phyloP scores from a whole-genome alignment of 2,329 filamentous ascomycete genomes.

The Talaromyces sp. region DNA sequence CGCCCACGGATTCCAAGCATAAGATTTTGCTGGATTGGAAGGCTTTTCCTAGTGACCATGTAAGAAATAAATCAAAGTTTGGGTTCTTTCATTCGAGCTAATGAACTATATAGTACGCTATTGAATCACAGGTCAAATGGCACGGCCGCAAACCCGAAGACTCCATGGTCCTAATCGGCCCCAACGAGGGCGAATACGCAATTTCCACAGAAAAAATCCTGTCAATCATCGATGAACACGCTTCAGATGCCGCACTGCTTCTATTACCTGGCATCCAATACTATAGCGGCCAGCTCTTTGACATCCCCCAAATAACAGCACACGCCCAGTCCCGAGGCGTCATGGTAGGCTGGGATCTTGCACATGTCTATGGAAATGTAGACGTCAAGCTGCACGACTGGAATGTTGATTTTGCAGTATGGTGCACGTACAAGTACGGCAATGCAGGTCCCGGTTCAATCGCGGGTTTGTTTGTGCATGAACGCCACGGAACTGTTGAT shows the following conservation, averaged over 20 bases:
- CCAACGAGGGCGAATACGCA: conserved; percentile 50
- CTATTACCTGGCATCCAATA: conserved; percentile 85
- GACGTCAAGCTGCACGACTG: conserved; percentile 74
- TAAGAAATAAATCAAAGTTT: too few relatives aligned
- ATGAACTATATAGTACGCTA: conserved; percentile 58
- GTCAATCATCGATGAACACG: conserved; percentile 66
- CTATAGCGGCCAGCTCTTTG: conserved; percentile 82
- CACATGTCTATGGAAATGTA: conserved; percentile 79
- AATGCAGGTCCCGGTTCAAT: conserved; percentile 79
- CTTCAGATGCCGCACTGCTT: conserved; percentile 64
- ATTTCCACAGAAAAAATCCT: conserved; percentile 68
- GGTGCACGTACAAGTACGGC: conserved; percentile 94
- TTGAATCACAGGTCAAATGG: conserved; percentile 71
- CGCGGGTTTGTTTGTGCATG: conserved; percentile 72
- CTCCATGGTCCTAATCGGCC: conserved; percentile 68
- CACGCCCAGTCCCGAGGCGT: conserved; percentile 67
- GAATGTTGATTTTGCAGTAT: conserved; percentile 83
- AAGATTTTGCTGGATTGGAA: conserved; percentile 83
- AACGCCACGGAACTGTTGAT: conserved; percentile 54
- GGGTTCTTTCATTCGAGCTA: conserved; percentile 8
- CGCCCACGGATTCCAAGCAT: conserved; percentile 56
- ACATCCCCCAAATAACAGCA: conserved; percentile 70
- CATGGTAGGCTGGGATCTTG: conserved; percentile 77
- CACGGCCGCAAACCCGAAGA: conserved; percentile 61
- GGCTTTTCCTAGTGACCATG: conserved; percentile 80